These are phyloP conservation scores for Calocera cornea DNA, from an alignment of 768 basidiomycete genomes.

Conservation along the genomic window DNA sequence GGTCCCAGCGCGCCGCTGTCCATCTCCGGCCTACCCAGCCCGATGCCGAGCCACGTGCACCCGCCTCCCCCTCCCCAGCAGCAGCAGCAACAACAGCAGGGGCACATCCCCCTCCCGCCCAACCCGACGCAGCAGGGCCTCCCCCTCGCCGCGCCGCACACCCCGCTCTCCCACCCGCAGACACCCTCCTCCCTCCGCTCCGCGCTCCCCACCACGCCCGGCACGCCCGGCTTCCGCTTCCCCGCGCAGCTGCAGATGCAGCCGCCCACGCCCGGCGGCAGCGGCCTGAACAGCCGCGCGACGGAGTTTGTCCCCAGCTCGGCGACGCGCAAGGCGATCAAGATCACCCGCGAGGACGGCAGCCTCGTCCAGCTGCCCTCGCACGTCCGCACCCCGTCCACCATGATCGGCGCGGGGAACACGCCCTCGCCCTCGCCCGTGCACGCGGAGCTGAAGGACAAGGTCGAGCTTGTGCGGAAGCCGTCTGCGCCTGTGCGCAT, in stretches of 20 bases:
- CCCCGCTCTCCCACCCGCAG: slow-evolving; percentile 53
- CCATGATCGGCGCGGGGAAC: slow-evolving; percentile 30
- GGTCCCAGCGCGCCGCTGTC: slow-evolving; percentile 27
- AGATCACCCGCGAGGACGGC: slow-evolving; percentile 47
- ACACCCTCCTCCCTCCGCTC: slow-evolving; percentile 37
- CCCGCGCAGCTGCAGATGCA: slow-evolving; percentile 19
- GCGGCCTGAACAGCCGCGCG: slow-evolving; percentile 46
- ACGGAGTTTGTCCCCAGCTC: slow-evolving; percentile 49
- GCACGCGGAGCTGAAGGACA: slow-evolving; percentile 24
- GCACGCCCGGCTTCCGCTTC: slow-evolving; percentile 44
- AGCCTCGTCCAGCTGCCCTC: slow-evolving; percentile 44
- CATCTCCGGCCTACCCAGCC: slow-evolving; percentile 30
- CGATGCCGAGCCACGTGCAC: slow-evolving; percentile 28
- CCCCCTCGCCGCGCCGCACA: slow-evolving; percentile 38
- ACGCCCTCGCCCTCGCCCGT: too few relatives aligned
- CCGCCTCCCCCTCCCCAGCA: slow-evolving; percentile 30
- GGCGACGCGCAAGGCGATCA: slow-evolving; percentile 31
- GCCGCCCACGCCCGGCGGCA: neutral
- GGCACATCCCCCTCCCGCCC: slow-evolving; percentile 22
- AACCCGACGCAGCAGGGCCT: neutral
- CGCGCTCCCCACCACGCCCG: slow-evolving; percentile 50
- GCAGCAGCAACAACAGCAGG: slow-evolving; percentile 35
- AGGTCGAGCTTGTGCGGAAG: slow-evolving; percentile 18
- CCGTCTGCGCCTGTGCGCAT: slow-evolving; percentile 38
- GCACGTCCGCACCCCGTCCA: slow-evolving; percentile 35